A percentile compares a stretch with the other conserved stretches of the same genome.
Conservation (phyloP, 163 green algal genomes). For the Prototheca cutis region DNA sequence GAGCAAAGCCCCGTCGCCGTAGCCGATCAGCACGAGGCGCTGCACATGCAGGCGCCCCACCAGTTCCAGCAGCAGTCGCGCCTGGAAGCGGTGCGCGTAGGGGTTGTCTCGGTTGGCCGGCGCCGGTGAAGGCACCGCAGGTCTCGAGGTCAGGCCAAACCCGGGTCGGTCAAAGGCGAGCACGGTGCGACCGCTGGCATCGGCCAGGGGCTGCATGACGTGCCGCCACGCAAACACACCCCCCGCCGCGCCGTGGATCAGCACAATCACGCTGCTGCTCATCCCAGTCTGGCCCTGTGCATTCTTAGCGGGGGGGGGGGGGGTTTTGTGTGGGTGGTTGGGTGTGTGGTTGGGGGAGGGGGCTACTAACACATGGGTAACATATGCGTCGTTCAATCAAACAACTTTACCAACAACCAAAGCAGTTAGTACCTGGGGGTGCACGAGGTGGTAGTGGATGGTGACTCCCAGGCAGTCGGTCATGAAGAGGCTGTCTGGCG, state of each 20-base stretch:
- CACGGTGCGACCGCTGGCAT: conserved; percentile 34
- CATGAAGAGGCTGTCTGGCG: conserved; percentile 2
- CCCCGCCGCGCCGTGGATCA: conserved; percentile 62
- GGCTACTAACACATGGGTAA: too few relatives aligned
- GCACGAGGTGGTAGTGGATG: conserved; percentile 2
- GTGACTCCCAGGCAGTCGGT: conserved; percentile 6
- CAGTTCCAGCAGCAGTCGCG: conserved; percentile 45
- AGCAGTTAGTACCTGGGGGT: conserved; percentile 20
- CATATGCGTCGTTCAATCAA: neutral
- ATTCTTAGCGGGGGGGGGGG: neutral
- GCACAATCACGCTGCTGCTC: conserved; percentile 26
- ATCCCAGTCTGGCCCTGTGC: neutral
- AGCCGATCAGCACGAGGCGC: conserved; percentile 48
- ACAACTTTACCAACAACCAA: conserved; percentile 39
- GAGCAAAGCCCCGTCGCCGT: conserved; percentile 61
- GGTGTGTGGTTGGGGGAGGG: too few relatives aligned
- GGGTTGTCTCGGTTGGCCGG: conserved; percentile 21
- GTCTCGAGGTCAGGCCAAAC: conserved; percentile 55
- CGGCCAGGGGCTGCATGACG: conserved; percentile 57
- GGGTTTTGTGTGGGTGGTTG: neutral
- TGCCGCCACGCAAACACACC: conserved; percentile 68
- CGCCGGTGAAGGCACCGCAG: conserved; percentile 5
- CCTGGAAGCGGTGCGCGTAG: conserved; percentile 49
- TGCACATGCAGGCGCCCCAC: conserved; percentile 29
- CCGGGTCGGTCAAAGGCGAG: conserved; percentile 59